phyloP scores from a whole-genome alignment of 2,329 filamentous ascomycete species.

The Neofusicoccum cordaticola region DNA sequence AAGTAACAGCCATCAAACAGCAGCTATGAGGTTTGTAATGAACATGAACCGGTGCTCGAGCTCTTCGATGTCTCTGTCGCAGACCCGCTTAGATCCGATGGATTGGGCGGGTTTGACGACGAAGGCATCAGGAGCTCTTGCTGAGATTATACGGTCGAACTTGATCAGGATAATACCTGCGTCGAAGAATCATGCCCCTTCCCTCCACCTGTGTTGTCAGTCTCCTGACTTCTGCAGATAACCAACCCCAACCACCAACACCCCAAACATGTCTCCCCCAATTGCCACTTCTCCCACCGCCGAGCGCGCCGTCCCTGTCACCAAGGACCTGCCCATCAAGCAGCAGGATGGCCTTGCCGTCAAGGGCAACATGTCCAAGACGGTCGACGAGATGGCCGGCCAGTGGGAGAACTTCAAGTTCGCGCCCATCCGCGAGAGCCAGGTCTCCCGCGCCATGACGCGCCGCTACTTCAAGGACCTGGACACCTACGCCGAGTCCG shows the following conservation, averaged over 20 bases:
- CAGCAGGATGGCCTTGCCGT: conserved; percentile 37
- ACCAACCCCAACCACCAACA: conserved; percentile 31
- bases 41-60: conserved; percentile 43
- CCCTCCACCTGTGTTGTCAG: conserved; percentile 39
- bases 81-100: conserved; percentile 13
- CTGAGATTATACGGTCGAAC: conserved; percentile 94
- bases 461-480: conserved; percentile 89
- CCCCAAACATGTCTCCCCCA: conserved; percentile 70
- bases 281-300: conserved; percentile 58
- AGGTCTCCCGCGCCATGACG: conserved; percentile 91
- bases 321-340: conserved; percentile 36
- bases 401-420: conserved; percentile 84
- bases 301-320: conserved; percentile 37
- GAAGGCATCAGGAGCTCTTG: conserved; percentile 10
- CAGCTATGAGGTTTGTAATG: conserved; percentile 14
- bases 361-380: conserved; percentile 48
- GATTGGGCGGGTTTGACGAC: not conserved
- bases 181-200: conserved; percentile 88
- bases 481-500: conserved; percentile 84
- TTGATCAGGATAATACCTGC: conserved; percentile 99
- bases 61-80: conserved; percentile 19
- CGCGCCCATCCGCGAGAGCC: conserved; percentile 82
- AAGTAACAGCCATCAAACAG: conserved; percentile 11
- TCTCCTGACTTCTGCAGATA: conserved; percentile 30
- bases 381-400: conserved; percentile 64